Evolutionary conservation across 2,329 filamentous ascomycete genomes (phyloP), one percentile per base, ranked within the genome.

Genomic region (Pseudogymnoascus sp.): DNA sequence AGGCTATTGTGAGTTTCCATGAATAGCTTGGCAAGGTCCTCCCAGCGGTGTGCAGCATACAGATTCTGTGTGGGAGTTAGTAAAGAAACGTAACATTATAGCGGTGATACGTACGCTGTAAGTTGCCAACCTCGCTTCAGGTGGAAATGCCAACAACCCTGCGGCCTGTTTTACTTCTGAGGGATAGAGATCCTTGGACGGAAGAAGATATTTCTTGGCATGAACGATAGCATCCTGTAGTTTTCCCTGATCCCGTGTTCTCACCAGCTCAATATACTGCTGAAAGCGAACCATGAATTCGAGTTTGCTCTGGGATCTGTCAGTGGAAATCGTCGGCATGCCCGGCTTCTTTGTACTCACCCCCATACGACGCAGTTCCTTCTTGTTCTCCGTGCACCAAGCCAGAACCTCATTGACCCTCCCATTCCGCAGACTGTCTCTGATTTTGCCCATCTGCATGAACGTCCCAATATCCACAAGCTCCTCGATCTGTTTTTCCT

Each of bases 381-480:
- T 92, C 75, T 95, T 94, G 75, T 97, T 96, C 70, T 97, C 93
- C 14, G 81, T 84, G 73, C 94, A 97, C 94, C 94, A 99, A 11
- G 85, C 83, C 62, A 99, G 75, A 21, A 92, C 92, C 69, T 95
- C 90, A 37, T 81, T 81, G 4, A 93, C 89, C 68, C 86, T 90
- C 33, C 87, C 86, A 39, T 81, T 80, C 45, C 83, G 78, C 64
- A 99, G 76, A 65, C 87, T 89, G 69, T 87, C 81, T 64, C 91
- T 86, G 67, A 97, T 91, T 63, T 82, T 83, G 65, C 88, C 88
- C 78, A 92, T 93, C 68, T 88, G 83, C 61, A 89, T 84, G 75
- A 97, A 97, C 0, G 92, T 93, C 60, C 92, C 87, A 1, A 96
- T 81, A 74, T 97, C 94, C 3, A 96, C 92, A 31, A 99, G 80